These are phyloP conservation scores for Ascochyta lentis DNA, from an alignment of 2,329 filamentous ascomycete genomes.

Conservation along the genomic window DNA sequence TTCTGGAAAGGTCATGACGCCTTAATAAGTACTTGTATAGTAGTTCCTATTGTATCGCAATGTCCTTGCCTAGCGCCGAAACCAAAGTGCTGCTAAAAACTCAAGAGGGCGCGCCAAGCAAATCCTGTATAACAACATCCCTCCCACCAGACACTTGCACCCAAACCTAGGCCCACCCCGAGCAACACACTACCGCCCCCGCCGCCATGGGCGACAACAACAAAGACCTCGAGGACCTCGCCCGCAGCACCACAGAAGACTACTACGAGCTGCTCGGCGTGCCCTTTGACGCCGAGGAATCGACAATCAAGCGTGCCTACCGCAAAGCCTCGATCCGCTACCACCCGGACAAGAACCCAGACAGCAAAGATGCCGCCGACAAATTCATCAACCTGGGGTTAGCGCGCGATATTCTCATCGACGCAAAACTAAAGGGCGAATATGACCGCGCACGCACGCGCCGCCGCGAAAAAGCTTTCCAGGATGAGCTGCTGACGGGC, in stretches of 20 bases:
- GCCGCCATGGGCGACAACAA: conserved; percentile 44
- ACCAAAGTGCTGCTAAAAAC: no score
- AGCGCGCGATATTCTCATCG: conserved; percentile 82
- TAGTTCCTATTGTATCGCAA: no score
- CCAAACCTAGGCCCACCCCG: no score
- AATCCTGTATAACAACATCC: no score
- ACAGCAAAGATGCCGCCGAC: conserved; percentile 67
- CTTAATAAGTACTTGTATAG: no score
- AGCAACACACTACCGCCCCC: neutral
- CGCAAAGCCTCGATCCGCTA: conserved; percentile 85
- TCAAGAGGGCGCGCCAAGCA: no score
- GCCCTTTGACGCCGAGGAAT: conserved; percentile 66
- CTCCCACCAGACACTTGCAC: no score
- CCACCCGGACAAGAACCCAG: conserved; percentile 87
- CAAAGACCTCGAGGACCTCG: conserved; percentile 53
- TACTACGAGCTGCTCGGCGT: conserved; percentile 80
- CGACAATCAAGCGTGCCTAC: conserved; percentile 84
- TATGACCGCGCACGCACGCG: conserved; percentile 82
- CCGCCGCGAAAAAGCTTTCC: conserved; percentile 70
- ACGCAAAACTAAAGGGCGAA: conserved; percentile 71
- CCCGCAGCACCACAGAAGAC: conserved; percentile 59
- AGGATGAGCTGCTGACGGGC: conserved; percentile 76
- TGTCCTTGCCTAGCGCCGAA: no score
- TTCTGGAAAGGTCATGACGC: no score
- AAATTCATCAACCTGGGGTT: conserved; percentile 87